Evolutionary conservation across 345 rosid genomes (phyloP), one percentile per base, ranked within the genome.

Genomic region (Brassica nigra): DNA sequence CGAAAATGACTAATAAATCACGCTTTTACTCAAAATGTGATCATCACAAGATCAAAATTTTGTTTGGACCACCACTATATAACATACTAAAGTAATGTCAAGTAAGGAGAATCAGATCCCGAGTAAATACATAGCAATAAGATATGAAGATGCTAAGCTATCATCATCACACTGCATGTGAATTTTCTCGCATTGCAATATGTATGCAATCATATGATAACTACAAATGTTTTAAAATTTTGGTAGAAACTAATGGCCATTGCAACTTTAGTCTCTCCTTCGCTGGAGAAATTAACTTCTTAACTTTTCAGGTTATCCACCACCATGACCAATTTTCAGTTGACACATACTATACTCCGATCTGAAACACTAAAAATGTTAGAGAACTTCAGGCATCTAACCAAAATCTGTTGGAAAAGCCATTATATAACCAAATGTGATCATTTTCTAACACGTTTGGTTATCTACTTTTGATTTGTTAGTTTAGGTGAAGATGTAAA

Each of bases 41-140:
- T 66, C 68, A 71, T 78, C 68, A 72, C 73, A 65, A 42, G 37
- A 78, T 78, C 65, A 65, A 36, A 58, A 55, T 16, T 73, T 78
- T 78, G 82, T 78, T 78, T 78, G 82, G 82, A 78, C 82, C 82
- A 78, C 81, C 18, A 58, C 47, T 16, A 63, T 57, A 66, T 29
- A 39, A 31, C 31, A 78, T 8, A 29, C 7, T 6, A 44, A 72
- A 55, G 34, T 65, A 34, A 11, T 7, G 4, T 62, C 7, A 12
- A 65, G 49, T 66, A 16, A 28, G 1, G 12, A 29, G 29, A 72
- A 72, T 39, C 77, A 78, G 77, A 78, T 73, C 77, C 77, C 77
- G 6, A 78, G 66, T 54, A 31, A 31, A 29, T 28, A 23, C 6
- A 62, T 63, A 14, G 16, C 9, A 55, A 72, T 66, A 55, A 72